Evolutionary conservation across 768 basidiomycete species (phyloP), one percentile per base, ranked within the genome.

Genomic region (Phlegmacium glaucopus): DNA sequence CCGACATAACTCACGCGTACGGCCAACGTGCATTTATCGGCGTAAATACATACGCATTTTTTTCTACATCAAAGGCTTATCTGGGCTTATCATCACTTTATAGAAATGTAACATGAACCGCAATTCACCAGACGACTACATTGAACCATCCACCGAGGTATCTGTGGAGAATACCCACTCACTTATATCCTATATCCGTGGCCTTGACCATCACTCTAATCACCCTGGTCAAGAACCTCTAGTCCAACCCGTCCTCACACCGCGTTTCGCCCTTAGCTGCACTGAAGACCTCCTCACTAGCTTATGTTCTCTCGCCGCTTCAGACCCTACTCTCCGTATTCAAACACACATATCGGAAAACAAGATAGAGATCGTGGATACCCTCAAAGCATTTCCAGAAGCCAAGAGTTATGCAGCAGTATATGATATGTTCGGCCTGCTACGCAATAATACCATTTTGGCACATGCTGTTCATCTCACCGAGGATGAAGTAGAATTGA

Each of bases 331-430:
- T 1, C 73, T 98, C 28, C 77, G 78, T 44, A 87, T 96, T 43
- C 95, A 98, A 67, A 97, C 95, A 2, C 95, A 97, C 64, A 83
- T 97, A 37, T 82, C 87, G 11, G 95, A 98, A 70, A 95, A 93
- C 63, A 67, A 60, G 1, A 60, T 72, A 16, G 95, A 98, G 65
- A 72, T 95, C 46, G 71, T 66, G 18, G 78, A 78, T 55, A 84
- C 88, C 1, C 73, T 77, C 44, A 55, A 70, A 40, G 72, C 90
- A 15, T 97, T 91, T 68, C 83, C 87, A 0, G 64, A 71, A 5
- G 74, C 76, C 29, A 54, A 66, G 2, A 79, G 80, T 36, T 97
- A 97, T 62, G 81, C 94, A 0, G 77, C 72, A 9, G 83, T 94
- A 9, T 97, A 98, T 64, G 90, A 95, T 56, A 69, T 72, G 30